Conservation (phyloP, 192 early-diverging fungal species). For the Rhizophlyctis rosea region DNA sequence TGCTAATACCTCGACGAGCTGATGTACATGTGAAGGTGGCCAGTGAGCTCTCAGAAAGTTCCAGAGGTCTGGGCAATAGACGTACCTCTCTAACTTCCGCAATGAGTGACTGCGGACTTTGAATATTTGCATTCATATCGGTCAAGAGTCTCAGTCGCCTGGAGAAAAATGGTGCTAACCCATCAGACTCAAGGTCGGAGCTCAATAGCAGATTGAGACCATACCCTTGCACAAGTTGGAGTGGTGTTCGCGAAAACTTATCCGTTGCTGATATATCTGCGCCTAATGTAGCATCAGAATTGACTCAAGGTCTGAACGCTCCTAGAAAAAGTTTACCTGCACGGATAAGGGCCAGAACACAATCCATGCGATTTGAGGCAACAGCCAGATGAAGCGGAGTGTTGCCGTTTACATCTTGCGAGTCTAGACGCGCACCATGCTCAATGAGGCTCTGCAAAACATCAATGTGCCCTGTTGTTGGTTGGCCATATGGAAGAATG, state of each 20-base stretch:
- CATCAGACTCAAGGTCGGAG: no score
- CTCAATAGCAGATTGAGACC: no score
- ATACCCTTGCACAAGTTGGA: constrained; percentile 16
- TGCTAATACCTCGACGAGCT: neutral
- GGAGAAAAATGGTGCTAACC: neutral
- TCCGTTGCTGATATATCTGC: constrained; percentile 13
- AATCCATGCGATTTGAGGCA: constrained; percentile 25
- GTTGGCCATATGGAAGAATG: neutral
- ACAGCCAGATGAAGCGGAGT: constrained; percentile 41
- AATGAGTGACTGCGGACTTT: neutral
- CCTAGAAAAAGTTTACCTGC: constrained; percentile 16
- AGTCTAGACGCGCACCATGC: neutral
- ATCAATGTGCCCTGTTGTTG: neutral
- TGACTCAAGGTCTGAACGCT: no score
- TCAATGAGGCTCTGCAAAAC: neutral
- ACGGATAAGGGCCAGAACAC: constrained; percentile 24
- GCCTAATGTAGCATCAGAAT: neutral
- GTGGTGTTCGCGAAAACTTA: constrained; percentile 8
- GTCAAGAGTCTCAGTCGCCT: neutral
- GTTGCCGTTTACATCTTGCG: constrained; percentile 39
- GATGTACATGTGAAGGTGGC: no score
- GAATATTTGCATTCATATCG: no score
- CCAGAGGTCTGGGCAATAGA: neutral
- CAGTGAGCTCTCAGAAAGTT: no score
- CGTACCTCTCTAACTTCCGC: neutral